Percentiles rank a stretch among this genome's conserved stretches.
Conservation (phyloP, 2,329 filamentous ascomycete genomes). For the Fusarium sororula region DNA sequence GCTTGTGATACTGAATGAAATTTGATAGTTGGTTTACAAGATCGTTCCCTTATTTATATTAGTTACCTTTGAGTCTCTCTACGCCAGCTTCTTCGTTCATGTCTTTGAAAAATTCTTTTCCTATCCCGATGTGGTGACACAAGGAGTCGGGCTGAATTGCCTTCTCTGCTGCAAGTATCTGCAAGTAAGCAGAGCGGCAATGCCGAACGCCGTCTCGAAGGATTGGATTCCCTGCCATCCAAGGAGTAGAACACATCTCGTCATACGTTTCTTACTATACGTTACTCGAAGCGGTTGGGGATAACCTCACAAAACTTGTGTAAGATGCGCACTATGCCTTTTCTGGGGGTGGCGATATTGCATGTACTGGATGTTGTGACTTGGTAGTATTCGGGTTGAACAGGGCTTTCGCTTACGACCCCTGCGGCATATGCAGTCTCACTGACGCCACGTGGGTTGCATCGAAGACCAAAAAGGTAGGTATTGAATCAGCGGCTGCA, state of each 20-base stretch:
- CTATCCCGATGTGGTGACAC: neutral
- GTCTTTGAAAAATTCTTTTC: neutral
- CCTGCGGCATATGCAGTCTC: neutral
- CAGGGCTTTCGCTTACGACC: neutral
- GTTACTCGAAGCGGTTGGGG: neutral
- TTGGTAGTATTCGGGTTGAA: neutral
- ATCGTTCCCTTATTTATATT: neutral
- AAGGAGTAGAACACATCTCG: neutral
- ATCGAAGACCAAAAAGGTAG: neutral
- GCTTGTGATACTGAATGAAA: neutral
- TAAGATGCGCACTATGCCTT: neutral
- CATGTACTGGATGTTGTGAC: neutral
- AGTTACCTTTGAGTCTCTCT: accelerated
- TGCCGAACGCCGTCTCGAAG: neutral
- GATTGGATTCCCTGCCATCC: neutral
- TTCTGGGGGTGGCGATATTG: neutral
- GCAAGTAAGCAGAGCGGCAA: neutral
- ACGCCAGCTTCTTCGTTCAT: accelerated
- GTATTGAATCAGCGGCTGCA: neutral
- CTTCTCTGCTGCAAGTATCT: neutral
- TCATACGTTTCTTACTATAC: neutral
- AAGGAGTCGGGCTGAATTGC: neutral
- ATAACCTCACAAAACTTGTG: neutral
- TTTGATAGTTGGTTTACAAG: neutral
- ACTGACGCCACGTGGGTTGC: neutral